phyloP scores from a whole-genome alignment of 176 grass and related monocot species.

The Triticum turgidum region DNA sequence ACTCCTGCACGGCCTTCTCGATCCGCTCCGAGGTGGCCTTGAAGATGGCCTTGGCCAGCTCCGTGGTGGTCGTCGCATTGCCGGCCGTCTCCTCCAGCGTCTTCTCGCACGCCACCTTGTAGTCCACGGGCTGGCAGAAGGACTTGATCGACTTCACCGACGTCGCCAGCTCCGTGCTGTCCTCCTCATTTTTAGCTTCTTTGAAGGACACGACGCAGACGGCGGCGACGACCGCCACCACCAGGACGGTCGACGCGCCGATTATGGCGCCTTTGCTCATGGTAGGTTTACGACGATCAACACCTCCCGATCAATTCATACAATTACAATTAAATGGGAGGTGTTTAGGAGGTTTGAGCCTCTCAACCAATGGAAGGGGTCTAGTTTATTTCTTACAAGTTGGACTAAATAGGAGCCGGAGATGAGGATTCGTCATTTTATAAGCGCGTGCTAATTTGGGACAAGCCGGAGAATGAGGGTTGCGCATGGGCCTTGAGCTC shows the following conservation, averaged over 20 bases:
- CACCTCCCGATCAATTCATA: background rate
- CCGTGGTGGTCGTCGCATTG: conserved; percentile 46
- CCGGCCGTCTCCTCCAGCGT: conserved; percentile 38
- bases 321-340: background rate
- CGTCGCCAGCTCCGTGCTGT: conserved; percentile 17
- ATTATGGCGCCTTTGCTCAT: conserved; percentile 48
- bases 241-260: conserved; percentile 51
- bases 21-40: conserved; percentile 57
- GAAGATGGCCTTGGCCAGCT: conserved; percentile 69
- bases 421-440: conserved; percentile 16
- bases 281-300: background rate
- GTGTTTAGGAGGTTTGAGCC: background rate
- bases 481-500: conserved; percentile 19
- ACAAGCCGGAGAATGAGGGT: conserved; percentile 15
- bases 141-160: conserved; percentile 60
- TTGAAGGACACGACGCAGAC: conserved; percentile 50
- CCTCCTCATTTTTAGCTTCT: background rate
- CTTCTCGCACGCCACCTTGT: conserved; percentile 62
- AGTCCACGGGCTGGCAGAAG: conserved; percentile 69
- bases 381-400: conserved; percentile 31
- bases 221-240: conserved; percentile 63
- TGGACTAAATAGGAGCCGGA: background rate
- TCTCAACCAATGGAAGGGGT: conserved; percentile 12
- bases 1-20: conserved; percentile 45
- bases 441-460: conserved; percentile 2